Evolutionary conservation across 257 asterid genomes (phyloP).

Genomic region (Solanum chiquidenum): DNA sequence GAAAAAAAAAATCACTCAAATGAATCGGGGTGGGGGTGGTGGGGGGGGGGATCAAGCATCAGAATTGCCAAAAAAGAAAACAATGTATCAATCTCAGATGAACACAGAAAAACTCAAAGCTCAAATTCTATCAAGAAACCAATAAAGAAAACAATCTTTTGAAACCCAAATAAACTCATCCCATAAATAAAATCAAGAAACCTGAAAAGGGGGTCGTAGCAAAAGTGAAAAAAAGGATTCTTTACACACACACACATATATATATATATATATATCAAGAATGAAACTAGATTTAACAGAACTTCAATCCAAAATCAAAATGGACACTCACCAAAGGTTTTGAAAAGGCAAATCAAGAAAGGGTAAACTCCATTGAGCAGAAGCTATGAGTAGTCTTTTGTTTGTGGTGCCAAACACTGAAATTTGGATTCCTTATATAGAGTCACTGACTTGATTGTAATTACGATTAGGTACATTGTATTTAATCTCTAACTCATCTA

Average conservation of each 20-base stretch:
- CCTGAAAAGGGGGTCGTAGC: too few species aligned
- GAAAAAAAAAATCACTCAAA: neutral
- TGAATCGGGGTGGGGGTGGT: too few species aligned
- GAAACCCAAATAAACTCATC: too few species aligned
- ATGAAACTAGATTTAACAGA: neutral
- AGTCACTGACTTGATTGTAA: neutral
- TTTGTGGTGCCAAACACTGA: neutral
- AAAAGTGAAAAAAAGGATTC: too few species aligned
- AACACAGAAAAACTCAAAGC: neutral
- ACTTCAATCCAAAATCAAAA: neutral
- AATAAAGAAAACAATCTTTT: neutral
- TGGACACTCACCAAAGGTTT: neutral
- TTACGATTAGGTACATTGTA: neutral
- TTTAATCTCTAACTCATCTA: neutral
- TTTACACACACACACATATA: too few species aligned
- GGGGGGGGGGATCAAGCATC: neutral
- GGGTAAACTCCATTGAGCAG: neutral
- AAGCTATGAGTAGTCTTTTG: neutral
- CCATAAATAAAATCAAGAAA: too few species aligned
- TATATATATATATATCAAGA: neutral
- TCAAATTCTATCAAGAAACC: neutral
- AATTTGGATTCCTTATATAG: neutral
- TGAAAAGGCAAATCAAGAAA: neutral
- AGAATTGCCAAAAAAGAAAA: neutral
- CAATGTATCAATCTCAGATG: neutral